Percentiles rank a stretch among this genome's conserved stretches.
phyloP scores from a whole-genome alignment of 2,329 filamentous ascomycete species.

The Ceratocystis papillata region DNA sequence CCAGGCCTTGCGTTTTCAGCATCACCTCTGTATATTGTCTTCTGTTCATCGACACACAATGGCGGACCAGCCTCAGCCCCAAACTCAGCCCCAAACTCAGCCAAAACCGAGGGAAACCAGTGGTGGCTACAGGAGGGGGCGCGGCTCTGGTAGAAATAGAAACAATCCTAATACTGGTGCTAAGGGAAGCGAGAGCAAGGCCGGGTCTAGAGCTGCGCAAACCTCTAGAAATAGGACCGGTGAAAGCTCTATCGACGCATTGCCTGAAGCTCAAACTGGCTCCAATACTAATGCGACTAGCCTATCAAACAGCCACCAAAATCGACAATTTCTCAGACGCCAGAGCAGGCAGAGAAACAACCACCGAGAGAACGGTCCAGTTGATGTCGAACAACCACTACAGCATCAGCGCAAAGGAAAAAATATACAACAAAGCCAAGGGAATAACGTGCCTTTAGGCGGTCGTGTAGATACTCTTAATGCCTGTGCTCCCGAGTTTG shows the following conservation, averaged over 20 bases:
- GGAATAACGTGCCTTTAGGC: neutral
- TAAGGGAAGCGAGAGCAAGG: neutral
- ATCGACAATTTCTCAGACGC: neutral
- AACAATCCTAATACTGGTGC: neutral
- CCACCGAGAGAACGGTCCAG: neutral
- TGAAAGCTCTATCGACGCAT: neutral
- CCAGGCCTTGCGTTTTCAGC: neutral
- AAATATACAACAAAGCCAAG: neutral
- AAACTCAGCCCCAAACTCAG: neutral
- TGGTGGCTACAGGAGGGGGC: neutral
- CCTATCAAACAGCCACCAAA: neutral
- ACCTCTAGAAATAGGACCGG: neutral
- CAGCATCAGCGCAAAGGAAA: neutral
- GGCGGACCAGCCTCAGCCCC: constrained; percentile 3
- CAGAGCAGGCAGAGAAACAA: neutral
- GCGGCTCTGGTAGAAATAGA: neutral
- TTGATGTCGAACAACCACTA: neutral
- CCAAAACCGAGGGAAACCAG: neutral
- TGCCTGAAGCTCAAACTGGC: neutral
- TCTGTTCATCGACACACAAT: neutral
- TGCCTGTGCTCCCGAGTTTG: neutral
- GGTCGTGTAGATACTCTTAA: neutral
- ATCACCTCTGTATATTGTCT: neutral
- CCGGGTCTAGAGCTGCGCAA: neutral
- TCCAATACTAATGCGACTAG: neutral